Conservation (phyloP, 2,329 filamentous ascomycete genomes). For the Macrophomina pseudophaseolina region DNA sequence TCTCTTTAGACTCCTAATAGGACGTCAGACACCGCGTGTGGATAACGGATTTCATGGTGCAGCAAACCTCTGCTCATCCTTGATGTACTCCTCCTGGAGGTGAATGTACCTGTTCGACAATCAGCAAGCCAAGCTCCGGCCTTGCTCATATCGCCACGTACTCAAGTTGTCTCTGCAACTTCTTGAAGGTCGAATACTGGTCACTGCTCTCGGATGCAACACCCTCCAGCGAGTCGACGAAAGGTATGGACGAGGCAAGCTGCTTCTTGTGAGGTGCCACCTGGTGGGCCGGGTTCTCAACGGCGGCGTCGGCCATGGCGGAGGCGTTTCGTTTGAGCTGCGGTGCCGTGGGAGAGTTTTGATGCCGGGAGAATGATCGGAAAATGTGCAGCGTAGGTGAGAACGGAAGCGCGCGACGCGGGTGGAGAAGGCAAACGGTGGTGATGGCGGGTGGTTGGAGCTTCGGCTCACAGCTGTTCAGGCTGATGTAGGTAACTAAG, state of each 20-base stretch:
- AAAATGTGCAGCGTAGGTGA: background rate
- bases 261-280: conserved; percentile 81
- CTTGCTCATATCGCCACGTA: conserved; percentile 54
- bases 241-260: conserved; percentile 79
- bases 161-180: conserved; percentile 94
- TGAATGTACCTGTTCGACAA: conserved; percentile 76
- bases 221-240: conserved; percentile 88
- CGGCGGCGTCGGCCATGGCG: conserved; percentile 82
- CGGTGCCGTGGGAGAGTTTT: background rate
- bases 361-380: background rate
- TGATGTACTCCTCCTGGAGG: conserved; percentile 99
- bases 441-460: background rate
- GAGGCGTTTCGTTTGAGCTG: conserved; percentile 14
- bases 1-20: conserved; percentile 82
- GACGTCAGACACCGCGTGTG: conserved; percentile 11
- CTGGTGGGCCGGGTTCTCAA: conserved; percentile 79
- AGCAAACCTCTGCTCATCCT: conserved; percentile 90
- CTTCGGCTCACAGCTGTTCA: conserved; percentile 6
- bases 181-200: conserved; percentile 95
- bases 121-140: conserved; percentile 17
- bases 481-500: background rate
- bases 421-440: background rate
- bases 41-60: background rate
- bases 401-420: background rate
- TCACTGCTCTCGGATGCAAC: conserved; percentile 80